These are phyloP conservation scores for Plantago rigida DNA, from an alignment of 305 asterid genomes.

Conservation along the genomic window DNA sequence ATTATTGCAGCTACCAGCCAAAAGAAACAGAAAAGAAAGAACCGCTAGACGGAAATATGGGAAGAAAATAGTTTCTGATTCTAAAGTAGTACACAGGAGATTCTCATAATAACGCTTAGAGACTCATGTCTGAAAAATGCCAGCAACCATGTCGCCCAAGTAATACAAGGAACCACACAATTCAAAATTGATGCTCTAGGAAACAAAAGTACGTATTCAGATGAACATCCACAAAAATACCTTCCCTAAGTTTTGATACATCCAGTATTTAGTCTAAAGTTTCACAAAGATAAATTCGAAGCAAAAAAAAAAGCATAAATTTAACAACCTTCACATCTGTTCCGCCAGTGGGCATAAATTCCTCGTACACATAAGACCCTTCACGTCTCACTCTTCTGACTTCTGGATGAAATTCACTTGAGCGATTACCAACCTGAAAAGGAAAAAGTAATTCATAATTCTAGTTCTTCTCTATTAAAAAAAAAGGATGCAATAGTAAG, in stretches of 20 bases:
- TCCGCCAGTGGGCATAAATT: slow-evolving; percentile 99
- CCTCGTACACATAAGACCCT: slow-evolving; percentile 97
- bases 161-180: neutral
- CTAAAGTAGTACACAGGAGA: neutral
- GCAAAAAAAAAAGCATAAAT: slow-evolving; percentile 9
- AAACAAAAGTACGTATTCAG: neutral
- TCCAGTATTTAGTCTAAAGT: neutral
- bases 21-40: no score
- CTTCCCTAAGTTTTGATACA: no score
- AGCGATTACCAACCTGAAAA: slow-evolving; percentile 95
- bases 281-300: slow-evolving; percentile 3
- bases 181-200: neutral
- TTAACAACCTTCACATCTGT: slow-evolving; percentile 87
- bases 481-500: neutral
- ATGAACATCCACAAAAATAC: neutral
- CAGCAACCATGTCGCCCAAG: neutral
- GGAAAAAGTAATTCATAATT: slow-evolving; percentile 7
- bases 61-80: neutral
- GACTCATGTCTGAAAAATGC: slow-evolving; percentile 10
- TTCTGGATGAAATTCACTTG: slow-evolving; percentile 98
- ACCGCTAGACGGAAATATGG: no score
- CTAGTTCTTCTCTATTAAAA: neutral
- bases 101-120: slow-evolving; percentile 4
- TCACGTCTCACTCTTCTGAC: slow-evolving; percentile 94
- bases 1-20: no score